phyloP scores from a whole-genome alignment of 805 yeast genomes.

The Ascoidea asiatica region DNA sequence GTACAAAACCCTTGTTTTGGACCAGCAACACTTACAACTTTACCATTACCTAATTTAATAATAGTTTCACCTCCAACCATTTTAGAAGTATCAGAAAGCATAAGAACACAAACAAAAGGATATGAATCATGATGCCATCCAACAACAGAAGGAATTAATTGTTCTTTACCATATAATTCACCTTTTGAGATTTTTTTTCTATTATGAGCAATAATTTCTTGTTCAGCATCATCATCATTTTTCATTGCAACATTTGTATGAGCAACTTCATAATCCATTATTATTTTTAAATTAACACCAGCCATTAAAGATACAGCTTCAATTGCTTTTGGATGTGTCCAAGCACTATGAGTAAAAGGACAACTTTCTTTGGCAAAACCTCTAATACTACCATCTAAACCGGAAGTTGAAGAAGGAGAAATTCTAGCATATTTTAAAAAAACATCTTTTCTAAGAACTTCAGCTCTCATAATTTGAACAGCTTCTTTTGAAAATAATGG shows the following conservation, averaged over 20 bases:
- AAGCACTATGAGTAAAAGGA: constrained; percentile 41
- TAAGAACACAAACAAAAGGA: constrained; percentile 51
- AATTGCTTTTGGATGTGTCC: constrained; percentile 45
- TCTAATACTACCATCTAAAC: constrained; percentile 34
- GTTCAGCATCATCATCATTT: neutral
- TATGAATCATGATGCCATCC: constrained; percentile 56
- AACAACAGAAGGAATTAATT: constrained; percentile 34
- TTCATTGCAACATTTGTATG: constrained; percentile 37
- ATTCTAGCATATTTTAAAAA: constrained; percentile 23
- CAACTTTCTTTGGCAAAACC: constrained; percentile 33
- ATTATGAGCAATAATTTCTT: neutral
- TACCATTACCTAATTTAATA: constrained; percentile 30
- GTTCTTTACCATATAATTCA: neutral
- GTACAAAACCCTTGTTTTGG: constrained; percentile 38
- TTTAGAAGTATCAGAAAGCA: constrained; percentile 42
- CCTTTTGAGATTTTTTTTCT: neutral
- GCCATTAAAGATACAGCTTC: constrained; percentile 45
- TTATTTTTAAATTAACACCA: constrained; percentile 31
- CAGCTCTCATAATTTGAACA: constrained; percentile 35
- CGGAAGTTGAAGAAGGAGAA: constrained; percentile 30
- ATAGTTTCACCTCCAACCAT: constrained; percentile 55
- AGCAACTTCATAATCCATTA: constrained; percentile 40
- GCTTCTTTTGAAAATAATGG: constrained; percentile 43
- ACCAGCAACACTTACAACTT: constrained; percentile 17
- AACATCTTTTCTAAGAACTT: constrained; percentile 27